Base-by-base conservation (phyloP, 805 yeast species). In the Starmerella powellii region DNA sequence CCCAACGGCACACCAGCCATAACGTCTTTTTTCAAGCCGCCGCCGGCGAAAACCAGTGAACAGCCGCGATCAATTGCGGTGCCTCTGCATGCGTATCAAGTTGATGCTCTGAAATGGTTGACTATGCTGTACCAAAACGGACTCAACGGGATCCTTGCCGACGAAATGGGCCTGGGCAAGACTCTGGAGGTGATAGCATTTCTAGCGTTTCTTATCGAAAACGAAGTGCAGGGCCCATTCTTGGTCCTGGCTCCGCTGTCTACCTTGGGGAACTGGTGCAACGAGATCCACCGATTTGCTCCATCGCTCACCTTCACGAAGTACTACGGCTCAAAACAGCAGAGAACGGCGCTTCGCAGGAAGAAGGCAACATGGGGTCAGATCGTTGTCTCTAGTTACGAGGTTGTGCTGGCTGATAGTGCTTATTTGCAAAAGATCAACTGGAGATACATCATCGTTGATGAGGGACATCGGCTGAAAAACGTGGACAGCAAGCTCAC, bases 111-210 rank as follows among this genome's bases (percentile, higher is more conserved):
- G 43, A 86, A 84, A 49, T 88, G 97, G 97, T 63, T 91, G 32
- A 72, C 79, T 12, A 80, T 95, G 0, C 63, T 88, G 20, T 91
- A 81, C 58, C 94, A 87, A 56, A 91, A 88, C 60, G 98, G 97
- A 0, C 66, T 88, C 23, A 88, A 88, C 59, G 98, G 97, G 2
- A 87, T 91, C 28, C 64, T 91, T 17, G 97, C 97, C 0, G 97
- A 91, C 63, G 97, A 88, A 60, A 88, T 88, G 98, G 97, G 97
- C 0, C 65, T 88, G 20, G 98, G 98, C 1, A 88, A 88, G 58
- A 91, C 98, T 0, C 61, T 88, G 6, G 95, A 91, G 59, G 79
- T 91, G 33, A 84, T 88, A 42, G 72, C 95, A 0, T 68, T 88
- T 46, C 54, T 86, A 3, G 74, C 84, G 4, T 83, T 79, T 55